Evolutionary conservation across 768 basidiomycete genomes (phyloP), one percentile per base, ranked within the genome.

Genomic region (Lepiota venenata): DNA sequence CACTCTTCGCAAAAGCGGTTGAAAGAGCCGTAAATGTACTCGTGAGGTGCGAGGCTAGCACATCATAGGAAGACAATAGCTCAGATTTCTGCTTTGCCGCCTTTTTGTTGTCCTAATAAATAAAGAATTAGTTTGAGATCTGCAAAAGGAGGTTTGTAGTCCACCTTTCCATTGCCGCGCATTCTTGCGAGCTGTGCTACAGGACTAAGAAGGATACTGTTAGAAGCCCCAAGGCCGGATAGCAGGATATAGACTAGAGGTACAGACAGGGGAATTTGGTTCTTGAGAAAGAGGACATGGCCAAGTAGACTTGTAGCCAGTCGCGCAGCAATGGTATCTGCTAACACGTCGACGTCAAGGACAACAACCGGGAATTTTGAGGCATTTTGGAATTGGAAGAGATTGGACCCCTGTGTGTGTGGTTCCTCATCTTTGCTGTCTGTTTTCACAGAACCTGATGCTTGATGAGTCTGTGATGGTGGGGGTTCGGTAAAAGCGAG

Each of bases 21-120:
- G 88, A 87, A 4, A 92, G 73, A 0, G 87, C 80, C 8, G 81
- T 76, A 63, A 91, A 91, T 0, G 90, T 90, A 0, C 88, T 88
- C 49, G 78, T 74, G 11, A 91, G 71, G 67, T 92, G 90, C 1
- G 86, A 91, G 0, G 82, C 70, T 18, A 92, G 76, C 0, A 80
- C 85, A 62, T 91, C 90, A 50, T 83, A 84, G 7, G 87, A 81
- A 3, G 75, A 69, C 12, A 91, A 65, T 1, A 91, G 67, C 25
- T 90, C 87, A 4, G 70, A 70, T 11, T 83, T 79, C 58, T 81
- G 80, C 66, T 83, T 90, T 9, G 74, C 67, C 12, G 80, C 77
- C 8, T 80, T 75, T 1, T 79, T 59, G 41, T 70, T 76, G 1
- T 74, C 69, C 74, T 84, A 38, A 56, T 21, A 25, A 27, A 43